A percentile compares a stretch with the other conserved stretches of the same genome.
These are phyloP conservation scores for Lactarius quietus DNA, from an alignment of 768 basidiomycete species.

Conservation along the genomic window DNA sequence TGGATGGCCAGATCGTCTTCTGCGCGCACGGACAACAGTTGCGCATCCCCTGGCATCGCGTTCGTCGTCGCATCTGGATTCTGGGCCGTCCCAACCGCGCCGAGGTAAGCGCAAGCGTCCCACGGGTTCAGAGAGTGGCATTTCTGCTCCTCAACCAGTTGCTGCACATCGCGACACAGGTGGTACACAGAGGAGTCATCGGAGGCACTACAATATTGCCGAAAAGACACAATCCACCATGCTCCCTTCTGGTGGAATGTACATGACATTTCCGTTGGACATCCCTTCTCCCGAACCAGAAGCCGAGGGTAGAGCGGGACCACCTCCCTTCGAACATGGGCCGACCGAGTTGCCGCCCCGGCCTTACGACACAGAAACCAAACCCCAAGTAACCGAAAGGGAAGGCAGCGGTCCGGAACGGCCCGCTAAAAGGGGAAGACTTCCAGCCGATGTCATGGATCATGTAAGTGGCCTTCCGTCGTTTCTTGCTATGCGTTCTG, in stretches of 20 bases:
- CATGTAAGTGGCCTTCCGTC: conserved; percentile 11
- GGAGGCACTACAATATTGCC: conserved; percentile 23
- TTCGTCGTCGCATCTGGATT: background rate
- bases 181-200: conserved; percentile 18
- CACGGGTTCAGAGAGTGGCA: conserved; percentile 9
- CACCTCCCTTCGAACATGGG: conserved; percentile 24
- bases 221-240: conserved; percentile 26
- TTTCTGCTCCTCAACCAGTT: conserved; percentile 5
- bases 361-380: conserved; percentile 18
- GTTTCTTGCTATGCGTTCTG: background rate
- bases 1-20: conserved; percentile 21
- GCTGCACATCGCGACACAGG: conserved; percentile 13
- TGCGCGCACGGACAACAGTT: conserved; percentile 6
- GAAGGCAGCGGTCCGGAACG: conserved; percentile 13
- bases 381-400: background rate
- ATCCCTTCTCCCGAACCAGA: conserved; percentile 24
- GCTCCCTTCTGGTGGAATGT: conserved; percentile 26
- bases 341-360: conserved; percentile 23
- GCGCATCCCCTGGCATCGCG: conserved; percentile 4
- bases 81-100: conserved; percentile 8
- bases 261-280: conserved; percentile 24
- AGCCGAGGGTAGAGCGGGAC: conserved; percentile 4
- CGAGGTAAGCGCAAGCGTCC: conserved; percentile 20
- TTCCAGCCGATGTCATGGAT: conserved; percentile 23
- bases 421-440: conserved; percentile 16